These are phyloP conservation scores for Pachysandra terminalis DNA, from an alignment of 164 flowering plant genomes.

Conservation along the genomic window DNA sequence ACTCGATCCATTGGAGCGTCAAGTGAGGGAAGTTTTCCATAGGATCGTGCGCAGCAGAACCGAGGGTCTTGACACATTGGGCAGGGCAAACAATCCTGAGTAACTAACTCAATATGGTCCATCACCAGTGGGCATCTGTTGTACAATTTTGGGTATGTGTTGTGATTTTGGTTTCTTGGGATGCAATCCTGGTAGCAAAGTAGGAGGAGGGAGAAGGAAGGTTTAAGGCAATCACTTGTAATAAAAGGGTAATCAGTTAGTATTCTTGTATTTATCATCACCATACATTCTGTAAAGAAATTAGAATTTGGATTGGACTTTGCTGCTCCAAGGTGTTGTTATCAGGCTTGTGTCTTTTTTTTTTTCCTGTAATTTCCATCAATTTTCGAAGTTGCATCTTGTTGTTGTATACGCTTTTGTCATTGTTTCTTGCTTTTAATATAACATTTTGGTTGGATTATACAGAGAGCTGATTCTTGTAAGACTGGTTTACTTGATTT, in stretches of 20 bases:
- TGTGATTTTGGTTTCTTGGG: conserved; percentile 11
- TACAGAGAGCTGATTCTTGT: no score
- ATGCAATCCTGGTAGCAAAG: conserved; percentile 10
- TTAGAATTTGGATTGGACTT: conserved; percentile 31
- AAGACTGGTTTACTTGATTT: no score
- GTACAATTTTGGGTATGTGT: conserved; percentile 14
- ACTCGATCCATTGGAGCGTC: conserved; percentile 74
- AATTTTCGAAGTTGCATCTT: conserved; percentile 27
- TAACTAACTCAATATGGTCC: conserved; percentile 17
- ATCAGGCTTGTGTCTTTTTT: conserved; percentile 19
- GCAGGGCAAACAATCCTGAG: conserved; percentile 33
- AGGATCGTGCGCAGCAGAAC: conserved; percentile 74
- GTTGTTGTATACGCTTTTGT: conserved; percentile 21
- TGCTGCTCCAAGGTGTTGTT: conserved; percentile 21
- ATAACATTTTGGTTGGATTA: conserved; percentile 5
- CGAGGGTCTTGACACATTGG: conserved; percentile 67
- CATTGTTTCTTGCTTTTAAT: conserved; percentile 5
- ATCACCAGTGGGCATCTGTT: conserved; percentile 7
- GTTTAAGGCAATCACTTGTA: conserved; percentile 3
- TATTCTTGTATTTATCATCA: conserved; percentile 35
- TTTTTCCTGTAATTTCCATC: conserved; percentile 29
- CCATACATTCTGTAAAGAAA: conserved; percentile 44
- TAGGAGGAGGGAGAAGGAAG: conserved; percentile 13
- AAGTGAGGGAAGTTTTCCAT: no score
- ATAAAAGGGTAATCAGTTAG: conserved; percentile 27